Percentiles rank a stretch among this genome's conserved stretches.
phyloP scores from a whole-genome alignment of 108 stramenopile genomes.

The Nannochloropsis oceanica region DNA sequence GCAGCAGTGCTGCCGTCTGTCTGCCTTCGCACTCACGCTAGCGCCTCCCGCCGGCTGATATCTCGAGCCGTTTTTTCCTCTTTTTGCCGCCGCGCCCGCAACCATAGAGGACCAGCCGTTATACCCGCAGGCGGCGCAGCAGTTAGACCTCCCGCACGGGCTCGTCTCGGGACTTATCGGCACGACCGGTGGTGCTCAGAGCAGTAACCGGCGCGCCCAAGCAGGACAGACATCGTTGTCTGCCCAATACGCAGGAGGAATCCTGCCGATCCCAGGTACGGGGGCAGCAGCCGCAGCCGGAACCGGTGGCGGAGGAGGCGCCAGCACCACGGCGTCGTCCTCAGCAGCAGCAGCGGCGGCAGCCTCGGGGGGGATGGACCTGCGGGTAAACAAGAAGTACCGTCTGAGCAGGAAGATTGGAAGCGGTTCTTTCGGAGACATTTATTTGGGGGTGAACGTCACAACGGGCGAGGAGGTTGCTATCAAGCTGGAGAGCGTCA shows the following conservation, averaged over 20 bases:
- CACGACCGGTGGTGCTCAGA: not conserved
- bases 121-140: not conserved
- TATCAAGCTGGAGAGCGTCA: constrained; percentile 84
- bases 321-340: not conserved
- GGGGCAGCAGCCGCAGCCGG: not conserved
- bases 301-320: not conserved
- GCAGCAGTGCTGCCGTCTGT: no score
- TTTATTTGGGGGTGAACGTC: constrained; percentile 96
- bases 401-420: constrained; percentile 98
- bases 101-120: not conserved
- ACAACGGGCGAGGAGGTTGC: constrained; percentile 74
- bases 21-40: no score
- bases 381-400: constrained; percentile 95
- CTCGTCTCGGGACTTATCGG: not conserved
- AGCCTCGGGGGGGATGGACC: constrained; percentile 60
- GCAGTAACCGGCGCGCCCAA: not conserved
- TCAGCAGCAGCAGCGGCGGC: not conserved
- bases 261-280: not conserved
- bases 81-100: not conserved
- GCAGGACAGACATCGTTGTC: not conserved
- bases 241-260: not conserved
- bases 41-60: no score
- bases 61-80: no score
- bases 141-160: not conserved
- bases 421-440: constrained; percentile 95